Evolutionary conservation across 2,329 filamentous ascomycete species (phyloP).

Genomic region (Ceratocystis eucalypticola): DNA sequence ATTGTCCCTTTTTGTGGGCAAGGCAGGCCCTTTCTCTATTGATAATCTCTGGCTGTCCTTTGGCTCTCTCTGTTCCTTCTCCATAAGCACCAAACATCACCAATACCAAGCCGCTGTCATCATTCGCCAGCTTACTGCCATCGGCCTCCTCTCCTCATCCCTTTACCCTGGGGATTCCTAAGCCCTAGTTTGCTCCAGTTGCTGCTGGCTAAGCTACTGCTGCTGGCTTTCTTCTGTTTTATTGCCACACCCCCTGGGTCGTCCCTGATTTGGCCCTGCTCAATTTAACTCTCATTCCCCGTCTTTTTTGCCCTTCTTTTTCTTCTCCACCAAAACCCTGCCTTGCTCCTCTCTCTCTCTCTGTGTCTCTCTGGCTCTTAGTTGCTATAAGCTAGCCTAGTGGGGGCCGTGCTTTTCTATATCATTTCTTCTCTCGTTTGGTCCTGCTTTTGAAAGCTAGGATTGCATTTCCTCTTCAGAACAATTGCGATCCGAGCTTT

Average conservation of each 20-base stretch:
- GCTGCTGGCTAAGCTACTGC: background rate
- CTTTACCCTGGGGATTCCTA: background rate
- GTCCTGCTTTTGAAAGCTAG: conserved; percentile 1
- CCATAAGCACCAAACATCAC: background rate
- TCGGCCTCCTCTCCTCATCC: background rate
- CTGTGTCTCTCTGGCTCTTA: background rate
- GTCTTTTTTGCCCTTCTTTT: conserved; percentile 11
- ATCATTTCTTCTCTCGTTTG: conserved; percentile 6
- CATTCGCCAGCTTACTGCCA: background rate
- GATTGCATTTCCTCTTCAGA: background rate
- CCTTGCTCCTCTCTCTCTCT: background rate
- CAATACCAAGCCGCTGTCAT: background rate
- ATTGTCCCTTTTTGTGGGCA: too few relatives aligned
- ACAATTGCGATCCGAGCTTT: background rate
- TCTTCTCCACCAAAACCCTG: conserved; percentile 7
- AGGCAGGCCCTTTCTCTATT: too few relatives aligned
- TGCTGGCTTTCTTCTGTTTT: conserved; percentile 6
- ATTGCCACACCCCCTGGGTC: too few relatives aligned
- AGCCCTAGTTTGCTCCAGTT: background rate
- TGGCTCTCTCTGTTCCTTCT: too few relatives aligned
- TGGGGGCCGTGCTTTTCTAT: background rate
- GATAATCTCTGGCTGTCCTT: too few relatives aligned
- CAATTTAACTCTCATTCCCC: conserved; percentile 12
- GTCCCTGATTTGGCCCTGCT: conserved; percentile 12
- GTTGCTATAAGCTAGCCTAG: too few relatives aligned